Percentiles rank a stretch among this genome's conserved stretches.
Evolutionary conservation across 441 rosid genomes (phyloP).

Genomic region (Erodium trifolium): DNA sequence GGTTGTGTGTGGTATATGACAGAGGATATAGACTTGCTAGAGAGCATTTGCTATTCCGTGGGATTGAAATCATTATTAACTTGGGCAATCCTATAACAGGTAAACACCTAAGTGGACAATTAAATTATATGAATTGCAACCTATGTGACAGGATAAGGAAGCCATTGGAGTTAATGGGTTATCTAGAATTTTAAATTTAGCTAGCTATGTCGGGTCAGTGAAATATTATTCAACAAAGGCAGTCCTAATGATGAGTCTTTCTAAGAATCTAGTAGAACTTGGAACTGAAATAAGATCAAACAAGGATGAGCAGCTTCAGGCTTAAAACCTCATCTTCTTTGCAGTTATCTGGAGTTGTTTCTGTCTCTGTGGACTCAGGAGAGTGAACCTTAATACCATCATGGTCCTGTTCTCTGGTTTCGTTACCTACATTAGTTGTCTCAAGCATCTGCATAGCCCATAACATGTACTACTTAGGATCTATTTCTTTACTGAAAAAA

Average conservation of each 20-base stretch:
- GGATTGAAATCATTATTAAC: conserved; percentile 1
- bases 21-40: neutral
- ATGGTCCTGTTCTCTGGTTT: conserved; percentile 7
- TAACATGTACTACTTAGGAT: neutral
- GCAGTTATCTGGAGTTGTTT: conserved; percentile 10
- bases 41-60: neutral
- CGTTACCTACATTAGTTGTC: conserved; percentile 9
- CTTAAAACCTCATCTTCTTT: conserved; percentile 17
- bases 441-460: conserved; percentile 16
- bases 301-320: neutral
- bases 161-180: neutral
- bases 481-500: neutral
- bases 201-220: neutral
- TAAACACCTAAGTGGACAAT: neutral
- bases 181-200: too few species aligned
- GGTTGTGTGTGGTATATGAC: conserved; percentile 5
- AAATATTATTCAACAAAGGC: neutral
- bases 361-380: conserved; percentile 8
- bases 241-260: too few species aligned
- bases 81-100: conserved; percentile 2
- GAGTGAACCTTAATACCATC: neutral
- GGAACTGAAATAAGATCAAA: neutral
- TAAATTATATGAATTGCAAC: neutral
- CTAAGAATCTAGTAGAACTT: neutral
- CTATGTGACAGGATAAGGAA: neutral